Evolutionary conservation across 2,329 filamentous ascomycete genomes (phyloP).

Genomic region (Penicillium vulpinum): DNA sequence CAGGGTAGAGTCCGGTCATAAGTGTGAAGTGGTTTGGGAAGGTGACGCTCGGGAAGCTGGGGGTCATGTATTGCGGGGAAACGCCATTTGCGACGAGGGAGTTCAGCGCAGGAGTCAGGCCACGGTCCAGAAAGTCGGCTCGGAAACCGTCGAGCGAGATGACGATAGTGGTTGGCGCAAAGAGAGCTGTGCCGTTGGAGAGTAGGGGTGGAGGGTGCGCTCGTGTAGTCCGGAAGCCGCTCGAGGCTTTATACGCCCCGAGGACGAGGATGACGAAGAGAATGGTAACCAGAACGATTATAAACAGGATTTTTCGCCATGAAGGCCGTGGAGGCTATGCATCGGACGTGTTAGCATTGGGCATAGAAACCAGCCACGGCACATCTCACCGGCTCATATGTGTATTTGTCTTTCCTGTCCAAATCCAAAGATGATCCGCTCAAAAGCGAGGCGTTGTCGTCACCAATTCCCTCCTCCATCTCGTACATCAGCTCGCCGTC

Average conservation of each 20-base stretch:
- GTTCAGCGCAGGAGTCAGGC: constrained; percentile 78
- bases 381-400: constrained; percentile 30
- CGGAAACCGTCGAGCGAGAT: constrained; percentile 95
- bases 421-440: constrained; percentile 61
- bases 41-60: constrained; percentile 92
- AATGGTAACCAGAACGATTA: constrained; percentile 49
- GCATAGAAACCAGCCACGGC: background rate
- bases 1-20: constrained; percentile 87
- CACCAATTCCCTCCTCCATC: constrained; percentile 74
- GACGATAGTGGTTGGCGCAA: constrained; percentile 87
- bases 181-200: constrained; percentile 83
- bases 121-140: constrained; percentile 84
- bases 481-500: constrained; percentile 81
- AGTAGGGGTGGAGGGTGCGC: constrained; percentile 33
- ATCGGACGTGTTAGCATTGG: constrained; percentile 18
- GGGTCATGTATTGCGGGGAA: constrained; percentile 87
- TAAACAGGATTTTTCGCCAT: constrained; percentile 39
- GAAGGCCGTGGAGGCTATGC: constrained; percentile 26
- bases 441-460: constrained; percentile 64
- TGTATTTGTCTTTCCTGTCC: constrained; percentile 39
- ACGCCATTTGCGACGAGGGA: constrained; percentile 78
- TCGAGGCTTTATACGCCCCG: constrained; percentile 59
- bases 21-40: constrained; percentile 97
- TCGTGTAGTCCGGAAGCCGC: constrained; percentile 32
- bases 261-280: constrained; percentile 58